Evolutionary conservation across 805 yeast species (phyloP).

Genomic region (Starmerella vaccinii): DNA sequence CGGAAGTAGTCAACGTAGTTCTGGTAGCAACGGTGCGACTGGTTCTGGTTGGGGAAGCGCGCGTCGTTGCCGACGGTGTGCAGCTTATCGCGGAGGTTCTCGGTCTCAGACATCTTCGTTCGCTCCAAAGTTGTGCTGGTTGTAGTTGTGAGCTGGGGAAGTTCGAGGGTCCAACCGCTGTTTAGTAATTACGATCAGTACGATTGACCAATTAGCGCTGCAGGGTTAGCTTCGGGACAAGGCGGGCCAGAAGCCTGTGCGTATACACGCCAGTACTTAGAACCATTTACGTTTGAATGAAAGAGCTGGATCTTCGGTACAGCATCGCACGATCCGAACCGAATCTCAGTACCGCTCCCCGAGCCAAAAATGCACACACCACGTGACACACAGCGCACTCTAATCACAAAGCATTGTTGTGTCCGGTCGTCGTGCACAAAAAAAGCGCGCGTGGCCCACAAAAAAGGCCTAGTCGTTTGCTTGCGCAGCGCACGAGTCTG

Average conservation of each 20-base stretch:
- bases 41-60: conserved; percentile 95
- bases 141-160: conserved; percentile 2
- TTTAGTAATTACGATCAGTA: conserved; percentile 7
- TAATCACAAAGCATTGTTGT: neutral
- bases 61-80: conserved; percentile 61
- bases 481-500: neutral
- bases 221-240: neutral
- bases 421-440: neutral
- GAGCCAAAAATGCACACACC: too few species aligned
- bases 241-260: too few species aligned
- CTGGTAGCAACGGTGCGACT: conserved; percentile 97
- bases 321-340: too few species aligned
- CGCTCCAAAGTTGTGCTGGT: neutral
- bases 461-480: too few species aligned
- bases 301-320: too few species aligned
- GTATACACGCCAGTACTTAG: too few species aligned
- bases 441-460: too few species aligned
- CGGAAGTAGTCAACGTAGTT: conserved; percentile 96
- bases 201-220: conserved; percentile 12
- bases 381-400: neutral
- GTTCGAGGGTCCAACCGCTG: neutral
- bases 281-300: too few species aligned
- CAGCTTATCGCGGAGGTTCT: conserved; percentile 23
- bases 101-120: conserved; percentile 19
- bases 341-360: too few species aligned